Evolutionary conservation across 495 filamentous ascomycete species (phyloP), one percentile per base, ranked within the genome.

Genomic region (Letharia columbiana): DNA sequence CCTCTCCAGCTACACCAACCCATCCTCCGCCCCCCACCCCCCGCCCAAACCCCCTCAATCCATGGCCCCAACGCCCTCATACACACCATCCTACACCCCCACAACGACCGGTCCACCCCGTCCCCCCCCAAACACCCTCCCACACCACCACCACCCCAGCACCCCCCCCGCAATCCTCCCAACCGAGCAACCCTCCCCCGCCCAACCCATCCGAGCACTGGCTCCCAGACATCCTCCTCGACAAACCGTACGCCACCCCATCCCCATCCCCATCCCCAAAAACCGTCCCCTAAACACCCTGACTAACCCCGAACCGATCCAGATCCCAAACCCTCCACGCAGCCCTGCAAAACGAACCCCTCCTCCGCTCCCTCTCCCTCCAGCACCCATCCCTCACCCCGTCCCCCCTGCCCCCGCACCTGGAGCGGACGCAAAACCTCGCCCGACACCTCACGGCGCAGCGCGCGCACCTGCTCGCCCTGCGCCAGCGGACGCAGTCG

Each of bases 401-500:
- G 76, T 41, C 83, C 83, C 45, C 78, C 79, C 10, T 89, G 87
- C 76, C 84, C 86, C n/a, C 84, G 81, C 50, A 77, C 85, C 28
- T 83, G 82, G 17, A 77, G 81, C 50, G 76, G 76, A 60, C 75
- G 79, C 20, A 77, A 39, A 77, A 83, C 37, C 84, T 96, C 0
- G 76, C 83, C 62, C 80, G 82, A 17, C 92, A 92, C 73, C 75
- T 84, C n/a, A 84, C 87, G 18, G 83, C 90, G 23, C 77, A 84
- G 52, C 81, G 83, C 70, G 72, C 80, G 8, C 85, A 81, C 50
- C 80, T 96, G 31, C 74, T 77, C 4, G 78, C 82, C 64, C 82
- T 88, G 41, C 88, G 91, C 65, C 78, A 81, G 31, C 76, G 77
- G 11, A 87, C 89, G 0, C 91, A 97, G 74, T 85, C 88, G 3